These are phyloP conservation scores for Urtica urens DNA, from an alignment of 306 rosid genomes.

Conservation along the genomic window DNA sequence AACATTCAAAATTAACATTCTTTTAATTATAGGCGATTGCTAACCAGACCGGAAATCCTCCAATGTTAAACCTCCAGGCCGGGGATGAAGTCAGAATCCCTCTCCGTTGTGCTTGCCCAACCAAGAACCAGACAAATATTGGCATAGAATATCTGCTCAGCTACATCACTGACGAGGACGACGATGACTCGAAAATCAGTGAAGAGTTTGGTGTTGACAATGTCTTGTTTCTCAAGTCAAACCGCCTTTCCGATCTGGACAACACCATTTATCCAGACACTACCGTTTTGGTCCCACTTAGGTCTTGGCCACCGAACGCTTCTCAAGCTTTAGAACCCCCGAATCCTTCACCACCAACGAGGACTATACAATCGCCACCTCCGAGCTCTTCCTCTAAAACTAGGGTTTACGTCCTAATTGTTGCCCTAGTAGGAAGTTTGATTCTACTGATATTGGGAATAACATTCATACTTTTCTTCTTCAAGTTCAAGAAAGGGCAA, in stretches of 20 bases:
- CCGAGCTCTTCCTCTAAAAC: conserved; percentile 11
- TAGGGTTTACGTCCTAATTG: conserved; percentile 41
- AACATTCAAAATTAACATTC: no score
- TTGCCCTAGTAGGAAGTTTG: conserved; percentile 11
- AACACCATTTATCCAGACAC: conserved; percentile 33
- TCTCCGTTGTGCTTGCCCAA: conserved; percentile 91
- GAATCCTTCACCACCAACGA: conserved; percentile 21
- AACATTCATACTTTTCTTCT: conserved; percentile 3
- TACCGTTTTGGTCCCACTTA: conserved; percentile 61
- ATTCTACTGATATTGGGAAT: conserved; percentile 1
- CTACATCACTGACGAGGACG: conserved; percentile 32
- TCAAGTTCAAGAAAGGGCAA: neutral
- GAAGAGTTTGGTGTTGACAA: conserved; percentile 25
- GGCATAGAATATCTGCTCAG: conserved; percentile 46
- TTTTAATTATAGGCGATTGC: no score
- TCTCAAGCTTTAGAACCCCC: conserved; percentile 29
- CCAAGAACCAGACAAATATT: conserved; percentile 46
- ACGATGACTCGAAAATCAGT: conserved; percentile 34
- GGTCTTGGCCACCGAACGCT: conserved; percentile 39
- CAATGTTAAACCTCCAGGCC: neutral
- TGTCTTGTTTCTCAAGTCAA: conserved; percentile 40
- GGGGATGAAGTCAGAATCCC: conserved; percentile 42
- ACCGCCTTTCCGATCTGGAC: conserved; percentile 31
- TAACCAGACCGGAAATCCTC: conserved; percentile 24
- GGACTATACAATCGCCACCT: neutral